Percentiles rank a stretch among this genome's conserved stretches.
These are phyloP conservation scores for Boletus coccyginus DNA, from an alignment of 768 basidiomycete species.

Conservation along the genomic window DNA sequence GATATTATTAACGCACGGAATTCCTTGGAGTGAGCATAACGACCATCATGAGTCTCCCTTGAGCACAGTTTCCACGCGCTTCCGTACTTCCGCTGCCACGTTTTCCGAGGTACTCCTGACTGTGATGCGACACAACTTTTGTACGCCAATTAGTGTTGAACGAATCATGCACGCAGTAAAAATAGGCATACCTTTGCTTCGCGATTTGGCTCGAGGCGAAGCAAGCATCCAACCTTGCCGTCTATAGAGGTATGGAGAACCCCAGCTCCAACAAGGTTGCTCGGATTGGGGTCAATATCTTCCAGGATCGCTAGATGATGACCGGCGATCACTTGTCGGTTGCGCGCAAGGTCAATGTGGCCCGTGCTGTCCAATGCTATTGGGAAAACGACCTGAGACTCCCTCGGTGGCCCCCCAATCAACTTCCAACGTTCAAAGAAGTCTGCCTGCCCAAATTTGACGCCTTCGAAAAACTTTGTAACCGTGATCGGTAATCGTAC, in stretches of 20 bases:
- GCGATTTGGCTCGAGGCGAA: constrained; percentile 91
- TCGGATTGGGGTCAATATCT: constrained; percentile 91
- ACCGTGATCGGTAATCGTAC: constrained; percentile 83
- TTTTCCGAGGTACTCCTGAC: constrained; percentile 93
- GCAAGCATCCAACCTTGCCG: constrained; percentile 93
- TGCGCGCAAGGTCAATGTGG: constrained; percentile 69
- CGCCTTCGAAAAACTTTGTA: constrained; percentile 92
- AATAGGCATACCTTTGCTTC: constrained; percentile 78
- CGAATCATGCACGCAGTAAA: not conserved
- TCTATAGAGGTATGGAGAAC: constrained; percentile 88
- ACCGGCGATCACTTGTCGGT: constrained; percentile 76
- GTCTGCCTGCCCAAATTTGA: constrained; percentile 75
- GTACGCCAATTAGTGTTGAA: not conserved
- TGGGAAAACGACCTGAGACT: constrained; percentile 86
- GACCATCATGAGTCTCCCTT: constrained; percentile 22
- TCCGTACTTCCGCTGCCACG: constrained; percentile 72
- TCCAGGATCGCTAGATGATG: constrained; percentile 73
- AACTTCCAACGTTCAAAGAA: constrained; percentile 99
- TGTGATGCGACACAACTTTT: constrained; percentile 86
- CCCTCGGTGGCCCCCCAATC: constrained; percentile 93
- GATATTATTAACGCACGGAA: constrained; percentile 12
- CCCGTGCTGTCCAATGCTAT: constrained; percentile 65
- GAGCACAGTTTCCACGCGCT: constrained; percentile 42
- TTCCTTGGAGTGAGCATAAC: not conserved
- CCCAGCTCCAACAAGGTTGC: constrained; percentile 92